Percentiles rank a stretch among this genome's conserved stretches.
These are phyloP conservation scores for Tremella fuciformis DNA, from an alignment of 768 basidiomycete species.

Conservation along the genomic window DNA sequence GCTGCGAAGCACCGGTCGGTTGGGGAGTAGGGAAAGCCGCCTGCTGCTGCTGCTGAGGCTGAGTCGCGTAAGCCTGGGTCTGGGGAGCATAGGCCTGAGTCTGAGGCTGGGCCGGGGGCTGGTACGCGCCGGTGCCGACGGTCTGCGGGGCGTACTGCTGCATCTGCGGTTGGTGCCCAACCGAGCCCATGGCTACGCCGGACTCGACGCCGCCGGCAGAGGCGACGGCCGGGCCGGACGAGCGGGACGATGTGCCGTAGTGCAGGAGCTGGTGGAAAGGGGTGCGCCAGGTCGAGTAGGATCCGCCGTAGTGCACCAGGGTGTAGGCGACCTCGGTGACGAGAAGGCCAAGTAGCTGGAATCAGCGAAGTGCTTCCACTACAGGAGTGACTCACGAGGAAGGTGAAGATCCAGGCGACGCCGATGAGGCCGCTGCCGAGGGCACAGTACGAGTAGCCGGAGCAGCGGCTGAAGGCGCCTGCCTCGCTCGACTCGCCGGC, in stretches of 20 bases:
- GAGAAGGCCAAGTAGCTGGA: slow-evolving; percentile 31
- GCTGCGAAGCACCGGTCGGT: slow-evolving; percentile 1
- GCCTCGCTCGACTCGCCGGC: slow-evolving; percentile 25
- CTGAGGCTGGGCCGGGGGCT: neutral
- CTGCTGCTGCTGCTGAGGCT: neutral
- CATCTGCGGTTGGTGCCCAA: neutral
- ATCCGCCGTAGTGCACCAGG: slow-evolving; percentile 23
- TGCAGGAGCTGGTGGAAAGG: slow-evolving; percentile 30
- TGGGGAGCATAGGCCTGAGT: neutral
- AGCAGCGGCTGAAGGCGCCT: slow-evolving; percentile 16
- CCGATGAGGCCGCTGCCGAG: slow-evolving; percentile 34
- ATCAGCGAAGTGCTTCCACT: neutral
- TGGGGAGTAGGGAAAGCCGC: slow-evolving; percentile 1
- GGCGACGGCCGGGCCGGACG: neutral
- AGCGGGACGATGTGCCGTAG: slow-evolving; percentile 10
- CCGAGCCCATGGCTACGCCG: slow-evolving; percentile 2
- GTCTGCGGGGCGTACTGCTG: neutral
- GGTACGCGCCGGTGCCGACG: neutral
- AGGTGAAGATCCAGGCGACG: slow-evolving; percentile 35
- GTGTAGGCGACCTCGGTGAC: slow-evolving; percentile 34
- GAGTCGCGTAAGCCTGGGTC: neutral
- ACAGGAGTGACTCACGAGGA: slow-evolving; percentile 23
- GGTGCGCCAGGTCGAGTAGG: slow-evolving; percentile 30
- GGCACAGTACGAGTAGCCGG: neutral
- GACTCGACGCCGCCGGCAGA: neutral